phyloP scores from a whole-genome alignment of 129 eudicot genomes.

The Gnaphalium uliginosum region DNA sequence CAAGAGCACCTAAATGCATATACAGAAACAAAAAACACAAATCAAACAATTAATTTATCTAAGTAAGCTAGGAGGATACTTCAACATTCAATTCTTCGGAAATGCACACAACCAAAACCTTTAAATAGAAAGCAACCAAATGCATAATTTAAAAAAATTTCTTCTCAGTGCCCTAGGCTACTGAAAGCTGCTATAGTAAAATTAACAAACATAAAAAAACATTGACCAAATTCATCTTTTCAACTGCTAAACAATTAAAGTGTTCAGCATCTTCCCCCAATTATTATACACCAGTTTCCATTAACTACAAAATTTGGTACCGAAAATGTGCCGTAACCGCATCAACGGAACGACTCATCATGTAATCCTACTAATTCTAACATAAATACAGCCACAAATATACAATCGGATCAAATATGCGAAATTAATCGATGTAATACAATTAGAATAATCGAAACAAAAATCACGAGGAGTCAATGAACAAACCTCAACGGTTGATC shows the following conservation, averaged over 20 bases:
- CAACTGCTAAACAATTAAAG: not conserved
- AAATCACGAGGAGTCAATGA: not conserved
- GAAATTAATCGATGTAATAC: not conserved
- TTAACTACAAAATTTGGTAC: not conserved
- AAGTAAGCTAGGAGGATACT: slow-evolving; percentile 15
- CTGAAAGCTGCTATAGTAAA: not conserved
- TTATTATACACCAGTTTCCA: not conserved
- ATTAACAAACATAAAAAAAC: not conserved
- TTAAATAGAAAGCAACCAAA: not conserved
- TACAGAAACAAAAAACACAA: slow-evolving; percentile 8
- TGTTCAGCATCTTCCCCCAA: not conserved
- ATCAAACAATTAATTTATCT: not conserved
- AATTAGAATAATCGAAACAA: not conserved
- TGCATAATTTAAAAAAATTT: not conserved
- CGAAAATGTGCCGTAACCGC: slow-evolving; percentile 19
- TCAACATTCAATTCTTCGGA: slow-evolving; percentile 12
- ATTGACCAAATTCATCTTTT: not conserved
- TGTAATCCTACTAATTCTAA: not conserved
- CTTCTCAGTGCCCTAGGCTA: not conserved
- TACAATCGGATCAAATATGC: not conserved
- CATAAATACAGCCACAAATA: not conserved
- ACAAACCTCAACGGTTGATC: slow-evolving; percentile 82
- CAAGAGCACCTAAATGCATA: slow-evolving; percentile 55
- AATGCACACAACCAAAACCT: not conserved
- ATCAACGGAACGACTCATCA: not conserved